phyloP scores from a whole-genome alignment of 1,139 yeast species.

The Lodderomyces margitis region DNA sequence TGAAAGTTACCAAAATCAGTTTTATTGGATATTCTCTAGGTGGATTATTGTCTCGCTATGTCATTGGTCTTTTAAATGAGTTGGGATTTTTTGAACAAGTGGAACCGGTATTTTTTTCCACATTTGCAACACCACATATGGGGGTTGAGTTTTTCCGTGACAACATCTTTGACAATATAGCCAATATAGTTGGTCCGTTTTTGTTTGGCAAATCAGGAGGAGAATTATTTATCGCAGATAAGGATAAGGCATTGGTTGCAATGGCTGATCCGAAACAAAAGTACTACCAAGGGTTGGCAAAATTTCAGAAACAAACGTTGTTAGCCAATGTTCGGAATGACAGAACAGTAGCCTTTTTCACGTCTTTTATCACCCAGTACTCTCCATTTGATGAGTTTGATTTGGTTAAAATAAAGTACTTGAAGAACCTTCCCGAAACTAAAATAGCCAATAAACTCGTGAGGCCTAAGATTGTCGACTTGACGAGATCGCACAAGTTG shows the following conservation, averaged over 20 bases:
- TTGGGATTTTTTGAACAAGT: conserved; percentile 56
- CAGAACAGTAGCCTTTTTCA: conserved; percentile 54
- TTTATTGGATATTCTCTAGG: conserved; percentile 47
- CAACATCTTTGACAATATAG: conserved; percentile 39
- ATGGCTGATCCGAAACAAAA: conserved; percentile 55
- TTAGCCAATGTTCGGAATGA: conserved; percentile 81
- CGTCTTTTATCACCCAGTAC: conserved; percentile 50
- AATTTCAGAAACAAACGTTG: conserved; percentile 55
- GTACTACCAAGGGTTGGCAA: conserved; percentile 54
- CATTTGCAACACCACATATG: conserved; percentile 90
- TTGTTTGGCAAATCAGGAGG: conserved; percentile 72
- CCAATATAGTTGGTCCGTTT: conserved; percentile 60
- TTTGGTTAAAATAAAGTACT: conserved; percentile 36
- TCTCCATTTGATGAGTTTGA: conserved; percentile 50
- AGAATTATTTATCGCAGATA: conserved; percentile 61
- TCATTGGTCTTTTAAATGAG: conserved; percentile 63
- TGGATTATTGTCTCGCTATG: conserved; percentile 52
- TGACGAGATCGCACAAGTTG: conserved; percentile 29
- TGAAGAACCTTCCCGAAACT: conserved; percentile 35
- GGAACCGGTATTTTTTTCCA: conserved; percentile 64
- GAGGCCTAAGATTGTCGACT: conserved; percentile 57
- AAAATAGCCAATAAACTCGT: conserved; percentile 33
- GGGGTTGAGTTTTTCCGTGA: conserved; percentile 58
- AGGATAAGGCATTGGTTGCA: conserved; percentile 43
- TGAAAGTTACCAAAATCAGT: conserved; percentile 38